Percentiles rank a stretch among this genome's conserved stretches.
phyloP scores from a whole-genome alignment of 768 basidiomycete genomes.

The Boletus coccyginus region DNA sequence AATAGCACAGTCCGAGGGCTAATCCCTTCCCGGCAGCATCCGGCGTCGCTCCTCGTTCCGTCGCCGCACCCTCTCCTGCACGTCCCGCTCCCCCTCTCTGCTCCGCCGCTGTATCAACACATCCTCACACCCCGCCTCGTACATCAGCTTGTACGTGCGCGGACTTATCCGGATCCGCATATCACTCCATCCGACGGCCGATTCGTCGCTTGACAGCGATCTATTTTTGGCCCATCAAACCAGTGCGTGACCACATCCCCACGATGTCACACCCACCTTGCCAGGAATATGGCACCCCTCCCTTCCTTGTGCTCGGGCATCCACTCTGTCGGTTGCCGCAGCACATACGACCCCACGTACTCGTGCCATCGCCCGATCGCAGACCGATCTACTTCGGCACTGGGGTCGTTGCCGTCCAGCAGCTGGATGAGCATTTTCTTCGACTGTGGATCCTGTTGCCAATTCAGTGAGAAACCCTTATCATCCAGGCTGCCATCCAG shows the following conservation, averaged over 20 bases:
- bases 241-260: not conserved
- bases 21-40: not conserved
- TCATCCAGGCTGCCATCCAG: slow-evolving; percentile 21
- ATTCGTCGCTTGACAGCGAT: slow-evolving; percentile 39
- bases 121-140: slow-evolving; percentile 67
- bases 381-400: slow-evolving; percentile 52
- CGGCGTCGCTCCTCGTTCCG: slow-evolving; percentile 58
- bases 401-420: slow-evolving; percentile 61
- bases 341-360: slow-evolving; percentile 72
- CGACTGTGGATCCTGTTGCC: slow-evolving; percentile 48
- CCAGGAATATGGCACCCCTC: slow-evolving; percentile 49
- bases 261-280: slow-evolving; percentile 45
- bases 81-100: slow-evolving; percentile 31
- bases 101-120: slow-evolving; percentile 39
- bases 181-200: slow-evolving; percentile 15
- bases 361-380: slow-evolving; percentile 62
- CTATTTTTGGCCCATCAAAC: slow-evolving; percentile 47
- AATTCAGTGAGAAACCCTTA: slow-evolving; percentile 10
- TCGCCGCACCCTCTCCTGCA: slow-evolving; percentile 39
- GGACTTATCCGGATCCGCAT: slow-evolving; percentile 51
- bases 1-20: slow-evolving; percentile 8
- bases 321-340: slow-evolving; percentile 74
- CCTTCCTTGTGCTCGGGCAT: slow-evolving; percentile 39
- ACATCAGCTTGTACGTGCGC: slow-evolving; percentile 66
- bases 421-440: slow-evolving; percentile 61